Base-by-base conservation (phyloP, 2,329 filamentous ascomycete species). In the Exophiala xenobiotica region DNA sequence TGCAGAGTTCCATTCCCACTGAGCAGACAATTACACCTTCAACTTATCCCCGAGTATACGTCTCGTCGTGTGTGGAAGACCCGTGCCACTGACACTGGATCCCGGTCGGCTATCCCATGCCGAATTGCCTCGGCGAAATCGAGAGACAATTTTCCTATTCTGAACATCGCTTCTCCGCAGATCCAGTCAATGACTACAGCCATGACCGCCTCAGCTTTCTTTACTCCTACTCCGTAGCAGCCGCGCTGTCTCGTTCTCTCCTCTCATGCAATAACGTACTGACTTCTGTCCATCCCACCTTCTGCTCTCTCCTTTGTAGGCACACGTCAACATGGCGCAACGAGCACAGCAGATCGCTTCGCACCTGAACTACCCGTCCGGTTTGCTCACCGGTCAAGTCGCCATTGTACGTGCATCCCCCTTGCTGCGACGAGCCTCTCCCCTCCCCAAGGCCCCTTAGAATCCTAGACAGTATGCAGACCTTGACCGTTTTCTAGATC, bases 321-420 rank as follows among this genome's bases (percentile, higher is more conserved):
- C 11, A 14, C 26, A 20, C 20, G 8, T 20, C 44, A 50, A 12
- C 35, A 60, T 60, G 57, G 51, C 57, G 18, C 57, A 60, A 54
- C 39, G 57, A 60, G 55, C 57, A 27, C 54, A 58, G 47, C 88
- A 93, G 70, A 82, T 95, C 62, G 81, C 85, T 29, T 79, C 79
- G 56, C 89, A 95, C 70, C 81, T 95, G 63, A 91, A 90, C 74
- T 92, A 85, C 73, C 88, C 90, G 29, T 79, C 81, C 65, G 90
- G 90, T 52, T 76, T 95, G 68, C 81, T 95, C 48, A 80, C 80
- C 23, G 87, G 86, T 46, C 89, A 95, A 68, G 82, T 87, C 12
- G 90, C 90, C 64, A 95, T 96, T 51, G 57, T 59, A 53, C 27
- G 57, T 45, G 12, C 19, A 11, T 7, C 14, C 14, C 9, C 3